A percentile compares a stretch with the other conserved stretches of the same genome.
These are phyloP conservation scores for Suhomyces terraborum DNA, from an alignment of 1,139 yeast genomes.

Conservation along the genomic window DNA sequence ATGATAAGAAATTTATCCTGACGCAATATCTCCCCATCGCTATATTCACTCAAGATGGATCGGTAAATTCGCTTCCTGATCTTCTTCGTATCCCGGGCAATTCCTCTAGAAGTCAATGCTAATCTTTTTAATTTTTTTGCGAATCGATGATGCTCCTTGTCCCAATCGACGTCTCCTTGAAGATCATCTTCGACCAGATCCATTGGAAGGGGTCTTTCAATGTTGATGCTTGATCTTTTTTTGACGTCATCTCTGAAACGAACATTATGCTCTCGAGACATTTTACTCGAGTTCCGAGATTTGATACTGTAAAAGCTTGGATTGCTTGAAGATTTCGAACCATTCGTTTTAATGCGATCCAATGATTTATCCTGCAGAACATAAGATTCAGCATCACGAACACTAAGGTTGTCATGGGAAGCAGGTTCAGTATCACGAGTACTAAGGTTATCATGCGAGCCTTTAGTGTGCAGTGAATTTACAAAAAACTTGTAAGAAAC, in stretches of 20 bases:
- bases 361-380: not conserved
- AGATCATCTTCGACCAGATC: conserved; percentile 16
- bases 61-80: conserved; percentile 24
- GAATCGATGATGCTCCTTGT: conserved; percentile 26
- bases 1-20: conserved; percentile 67
- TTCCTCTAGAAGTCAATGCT: conserved; percentile 29
- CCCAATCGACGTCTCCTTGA: conserved; percentile 4
- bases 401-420: not conserved
- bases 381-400: not conserved
- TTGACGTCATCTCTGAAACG: conserved; percentile 5
- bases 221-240: conserved; percentile 14
- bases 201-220: conserved; percentile 20
- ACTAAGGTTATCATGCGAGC: too few species aligned
- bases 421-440: not conserved
- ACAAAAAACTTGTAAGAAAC: not conserved
- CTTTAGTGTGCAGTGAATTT: too few species aligned
- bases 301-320: conserved; percentile 2
- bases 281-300: not conserved
- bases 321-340: not conserved
- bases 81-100: conserved; percentile 23
- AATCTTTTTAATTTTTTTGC: conserved; percentile 26
- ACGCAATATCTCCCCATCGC: conserved; percentile 63
- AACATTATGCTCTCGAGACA: not conserved
- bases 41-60: conserved; percentile 30
- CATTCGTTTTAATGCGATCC: not conserved